Conservation (phyloP, 2,329 filamentous ascomycete species). For the Colletotrichum spinosum region DNA sequence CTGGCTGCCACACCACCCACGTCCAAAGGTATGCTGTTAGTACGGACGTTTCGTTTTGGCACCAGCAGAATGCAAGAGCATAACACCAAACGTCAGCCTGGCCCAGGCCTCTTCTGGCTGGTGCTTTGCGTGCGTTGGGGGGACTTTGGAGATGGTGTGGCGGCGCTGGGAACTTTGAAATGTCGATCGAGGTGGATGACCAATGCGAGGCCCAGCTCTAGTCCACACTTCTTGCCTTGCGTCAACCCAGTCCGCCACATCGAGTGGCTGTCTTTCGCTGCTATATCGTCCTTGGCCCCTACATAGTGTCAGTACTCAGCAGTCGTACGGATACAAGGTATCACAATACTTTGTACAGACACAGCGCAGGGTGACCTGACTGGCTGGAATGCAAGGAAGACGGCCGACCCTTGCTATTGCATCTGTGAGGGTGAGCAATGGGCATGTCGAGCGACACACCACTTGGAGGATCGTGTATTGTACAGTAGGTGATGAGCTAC, state of each 20-base stretch:
- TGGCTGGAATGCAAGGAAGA: conserved; percentile 21
- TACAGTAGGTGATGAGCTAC: too few species aligned
- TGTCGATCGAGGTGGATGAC: conserved; percentile 34
- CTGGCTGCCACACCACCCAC: conserved; percentile 4
- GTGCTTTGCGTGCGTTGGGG: too few species aligned
- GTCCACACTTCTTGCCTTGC: conserved; percentile 15
- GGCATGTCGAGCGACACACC: conserved; percentile 25
- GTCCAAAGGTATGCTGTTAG: too few species aligned
- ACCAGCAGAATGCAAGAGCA: too few species aligned
- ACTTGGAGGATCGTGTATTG: not conserved
- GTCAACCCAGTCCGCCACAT: conserved; percentile 14
- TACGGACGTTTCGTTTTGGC: too few species aligned
- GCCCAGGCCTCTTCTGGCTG: conserved; percentile 24
- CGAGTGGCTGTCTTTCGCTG: conserved; percentile 12
- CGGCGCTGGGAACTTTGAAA: conserved; percentile 31
- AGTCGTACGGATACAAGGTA: not conserved
- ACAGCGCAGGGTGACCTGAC: conserved; percentile 5
- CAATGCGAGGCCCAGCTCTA: conserved; percentile 29
- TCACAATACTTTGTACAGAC: too few species aligned
- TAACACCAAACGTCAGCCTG: conserved; percentile 32
- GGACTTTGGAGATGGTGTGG: conserved; percentile 34
- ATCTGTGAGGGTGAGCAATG: conserved; percentile 23
- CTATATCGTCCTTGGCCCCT: conserved; percentile 1
- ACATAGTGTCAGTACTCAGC: not conserved
- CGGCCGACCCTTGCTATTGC: conserved; percentile 22